A percentile compares a stretch with the other conserved stretches of the same genome.
phyloP scores from a whole-genome alignment of 1,284 basidiomycete species.

The Porodaedalea pini region DNA sequence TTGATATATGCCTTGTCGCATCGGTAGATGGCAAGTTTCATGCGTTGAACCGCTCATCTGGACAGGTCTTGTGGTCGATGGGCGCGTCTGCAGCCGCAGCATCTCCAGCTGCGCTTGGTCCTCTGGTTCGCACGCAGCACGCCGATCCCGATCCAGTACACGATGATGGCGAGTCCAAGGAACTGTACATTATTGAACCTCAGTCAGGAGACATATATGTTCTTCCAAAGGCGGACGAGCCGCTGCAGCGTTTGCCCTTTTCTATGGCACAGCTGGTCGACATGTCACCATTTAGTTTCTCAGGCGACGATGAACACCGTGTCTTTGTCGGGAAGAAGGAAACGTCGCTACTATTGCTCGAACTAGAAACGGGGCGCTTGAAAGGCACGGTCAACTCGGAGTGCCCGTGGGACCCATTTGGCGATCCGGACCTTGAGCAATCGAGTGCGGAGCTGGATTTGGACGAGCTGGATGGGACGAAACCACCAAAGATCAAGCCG shows the following conservation, averaged over 20 bases:
- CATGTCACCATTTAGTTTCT: constrained; percentile 79
- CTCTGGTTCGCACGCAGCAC: constrained; percentile 70
- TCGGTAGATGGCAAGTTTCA: constrained; percentile 90
- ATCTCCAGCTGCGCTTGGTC: constrained; percentile 54
- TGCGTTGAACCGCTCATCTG: constrained; percentile 79
- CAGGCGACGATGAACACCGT: constrained; percentile 59
- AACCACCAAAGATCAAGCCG: constrained; percentile 36
- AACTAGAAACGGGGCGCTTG: constrained; percentile 79
- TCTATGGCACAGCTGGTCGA: constrained; percentile 86
- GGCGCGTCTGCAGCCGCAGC: constrained; percentile 46
- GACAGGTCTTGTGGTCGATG: constrained; percentile 79
- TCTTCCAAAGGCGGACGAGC: constrained; percentile 57
- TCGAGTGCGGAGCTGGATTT: constrained; percentile 47
- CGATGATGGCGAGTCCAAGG: constrained; percentile 55
- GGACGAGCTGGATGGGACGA: constrained; percentile 67
- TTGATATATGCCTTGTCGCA: constrained; percentile 79
- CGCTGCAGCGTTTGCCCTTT: constrained; percentile 79
- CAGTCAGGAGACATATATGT: constrained; percentile 88
- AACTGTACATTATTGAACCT: constrained; percentile 88
- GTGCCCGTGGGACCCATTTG: constrained; percentile 71
- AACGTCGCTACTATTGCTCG: constrained; percentile 75
- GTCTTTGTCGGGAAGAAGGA: constrained; percentile 86
- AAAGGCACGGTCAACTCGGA: constrained; percentile 72
- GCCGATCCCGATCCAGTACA: constrained; percentile 50
- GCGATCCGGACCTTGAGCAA: constrained; percentile 44